These are phyloP conservation scores for Wickerhamomyces strasburgensis DNA, from an alignment of 805 yeast genomes.

Conservation along the genomic window DNA sequence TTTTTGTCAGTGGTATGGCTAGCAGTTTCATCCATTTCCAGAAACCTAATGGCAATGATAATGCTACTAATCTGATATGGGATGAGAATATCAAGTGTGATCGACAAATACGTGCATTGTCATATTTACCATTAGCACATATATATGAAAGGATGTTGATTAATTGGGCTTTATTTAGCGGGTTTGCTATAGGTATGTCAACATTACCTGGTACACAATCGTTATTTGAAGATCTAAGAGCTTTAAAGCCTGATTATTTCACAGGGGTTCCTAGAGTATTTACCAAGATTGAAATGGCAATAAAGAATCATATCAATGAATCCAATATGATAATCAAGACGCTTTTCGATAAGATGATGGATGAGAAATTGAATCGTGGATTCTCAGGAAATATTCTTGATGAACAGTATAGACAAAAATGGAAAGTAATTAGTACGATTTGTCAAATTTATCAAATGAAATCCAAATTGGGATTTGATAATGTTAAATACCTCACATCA, in stretches of 20 bases:
- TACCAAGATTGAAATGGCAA: conserved; percentile 45
- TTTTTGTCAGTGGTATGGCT: conserved; percentile 37
- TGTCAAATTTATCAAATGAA: conserved; percentile 33
- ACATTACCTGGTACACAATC: conserved; percentile 38
- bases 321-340: conserved; percentile 12
- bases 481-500: conserved; percentile 28
- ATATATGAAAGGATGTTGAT: conserved; percentile 49
- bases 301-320: conserved; percentile 26
- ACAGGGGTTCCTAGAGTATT: conserved; percentile 55
- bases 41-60: conserved; percentile 3
- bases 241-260: conserved; percentile 41
- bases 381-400: conserved; percentile 8
- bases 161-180: conserved; percentile 27
- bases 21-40: conserved; percentile 15
- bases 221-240: conserved; percentile 45
- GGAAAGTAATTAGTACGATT: not conserved
- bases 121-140: conserved; percentile 55
- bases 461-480: conserved; percentile 34
- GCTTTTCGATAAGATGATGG: conserved; percentile 15
- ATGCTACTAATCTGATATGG: conserved; percentile 7
- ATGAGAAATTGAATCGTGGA: conserved; percentile 5
- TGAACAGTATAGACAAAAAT: conserved; percentile 10
- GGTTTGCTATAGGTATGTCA: conserved; percentile 43
- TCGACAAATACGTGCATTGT: conserved; percentile 28
- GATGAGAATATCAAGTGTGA: conserved; percentile 12